Percentiles rank a stretch among this genome's conserved stretches.
These are phyloP conservation scores for Globisporangium carolinianum DNA, from an alignment of 352 stramenopile species.

Conservation along the genomic window DNA sequence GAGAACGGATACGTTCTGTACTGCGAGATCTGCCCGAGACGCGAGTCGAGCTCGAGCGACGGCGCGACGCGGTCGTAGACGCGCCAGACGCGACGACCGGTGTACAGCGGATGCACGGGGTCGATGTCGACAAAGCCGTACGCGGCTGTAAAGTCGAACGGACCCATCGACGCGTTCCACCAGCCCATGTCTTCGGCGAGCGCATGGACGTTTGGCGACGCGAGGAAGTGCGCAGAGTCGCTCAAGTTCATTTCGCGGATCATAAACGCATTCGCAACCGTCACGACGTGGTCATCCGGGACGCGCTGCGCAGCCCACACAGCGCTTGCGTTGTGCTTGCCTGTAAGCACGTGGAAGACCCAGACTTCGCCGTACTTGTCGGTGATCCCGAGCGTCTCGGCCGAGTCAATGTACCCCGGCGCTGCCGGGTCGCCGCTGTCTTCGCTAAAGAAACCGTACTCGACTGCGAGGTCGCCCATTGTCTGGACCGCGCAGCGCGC, in stretches of 20 bases:
- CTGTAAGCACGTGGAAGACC: constrained; percentile 93
- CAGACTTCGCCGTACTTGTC: constrained; percentile 88
- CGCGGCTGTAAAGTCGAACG: constrained; percentile 67
- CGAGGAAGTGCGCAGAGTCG: constrained; percentile 82
- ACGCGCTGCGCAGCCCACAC: constrained; percentile 93
- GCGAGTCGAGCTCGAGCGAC: constrained; percentile 66
- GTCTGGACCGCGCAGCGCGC: constrained; percentile 77
- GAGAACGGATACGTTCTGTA: constrained; percentile 88
- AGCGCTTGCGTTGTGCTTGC: constrained; percentile 74
- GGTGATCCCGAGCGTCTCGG: constrained; percentile 81
- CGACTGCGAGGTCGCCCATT: constrained; percentile 89
- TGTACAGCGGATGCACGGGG: constrained; percentile 60
- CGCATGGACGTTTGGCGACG: constrained; percentile 79
- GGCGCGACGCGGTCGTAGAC: constrained; percentile 77
- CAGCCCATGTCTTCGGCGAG: constrained; percentile 83
- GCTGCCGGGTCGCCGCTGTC: constrained; percentile 57
- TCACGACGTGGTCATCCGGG: constrained; percentile 83
- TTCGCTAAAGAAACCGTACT: constrained; percentile 93
- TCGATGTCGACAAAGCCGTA: constrained; percentile 61
- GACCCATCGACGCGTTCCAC: constrained; percentile 49
- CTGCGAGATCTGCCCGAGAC: constrained; percentile 49
- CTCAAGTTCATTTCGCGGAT: constrained; percentile 85
- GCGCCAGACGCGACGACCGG: constrained; percentile 84
- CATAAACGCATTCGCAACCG: constrained; percentile 91
- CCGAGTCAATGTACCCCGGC: constrained; percentile 63